These are phyloP conservation scores for Plasmopara muralis DNA, from an alignment of 352 stramenopile genomes.

Conservation along the genomic window DNA sequence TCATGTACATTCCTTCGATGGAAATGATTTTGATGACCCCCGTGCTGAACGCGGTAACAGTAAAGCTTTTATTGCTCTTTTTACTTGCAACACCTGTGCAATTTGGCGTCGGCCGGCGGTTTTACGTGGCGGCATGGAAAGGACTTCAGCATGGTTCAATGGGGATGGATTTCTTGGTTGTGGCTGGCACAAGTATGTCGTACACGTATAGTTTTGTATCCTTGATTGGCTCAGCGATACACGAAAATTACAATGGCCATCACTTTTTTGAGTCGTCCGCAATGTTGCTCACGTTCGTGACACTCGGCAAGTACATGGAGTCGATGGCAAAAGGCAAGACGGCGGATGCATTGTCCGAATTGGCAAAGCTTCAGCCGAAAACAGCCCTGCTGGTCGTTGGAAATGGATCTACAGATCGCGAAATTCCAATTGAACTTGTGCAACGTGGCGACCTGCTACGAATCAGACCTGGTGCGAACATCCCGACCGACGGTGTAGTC, in stretches of 20 bases:
- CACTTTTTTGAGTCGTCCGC: constrained; percentile 86
- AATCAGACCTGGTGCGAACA: constrained; percentile 62
- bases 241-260: constrained; percentile 60
- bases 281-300: constrained; percentile 85
- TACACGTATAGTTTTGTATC: constrained; percentile 84
- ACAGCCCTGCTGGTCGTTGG: constrained; percentile 42
- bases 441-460: constrained; percentile 73
- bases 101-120: constrained; percentile 71
- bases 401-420: constrained; percentile 41
- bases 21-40: constrained; percentile 66
- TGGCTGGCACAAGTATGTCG: constrained; percentile 76
- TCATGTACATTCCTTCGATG: constrained; percentile 67
- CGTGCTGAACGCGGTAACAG: constrained; percentile 68
- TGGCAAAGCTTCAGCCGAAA: constrained; percentile 76
- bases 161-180: constrained; percentile 87
- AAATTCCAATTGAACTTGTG: constrained; percentile 80
- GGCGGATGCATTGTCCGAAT: constrained; percentile 57
- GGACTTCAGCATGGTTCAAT: constrained; percentile 78
- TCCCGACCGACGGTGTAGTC: constrained; percentile 80
- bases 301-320: constrained; percentile 86
- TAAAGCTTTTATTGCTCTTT: constrained; percentile 82
- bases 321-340: constrained; percentile 84
- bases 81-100: constrained; percentile 77
- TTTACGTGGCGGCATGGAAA: constrained; percentile 80
- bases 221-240: constrained; percentile 55